phyloP scores from a whole-genome alignment of 768 basidiomycete genomes.

The Cystobasidium ongulense region DNA sequence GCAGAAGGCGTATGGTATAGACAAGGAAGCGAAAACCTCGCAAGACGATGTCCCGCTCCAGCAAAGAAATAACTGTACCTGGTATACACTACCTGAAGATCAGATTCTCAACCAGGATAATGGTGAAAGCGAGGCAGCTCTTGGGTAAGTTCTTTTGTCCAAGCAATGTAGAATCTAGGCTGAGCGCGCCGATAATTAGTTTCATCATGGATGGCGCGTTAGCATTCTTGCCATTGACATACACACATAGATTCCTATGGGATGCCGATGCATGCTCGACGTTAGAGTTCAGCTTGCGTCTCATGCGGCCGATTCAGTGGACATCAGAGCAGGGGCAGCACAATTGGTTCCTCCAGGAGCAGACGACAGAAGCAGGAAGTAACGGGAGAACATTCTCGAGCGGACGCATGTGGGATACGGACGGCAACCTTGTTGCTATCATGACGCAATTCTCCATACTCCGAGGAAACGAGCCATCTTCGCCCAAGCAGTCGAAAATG shows the following conservation, averaged over 20 bases:
- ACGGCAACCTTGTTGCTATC: slow-evolving; percentile 6
- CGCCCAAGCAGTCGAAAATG: not conserved
- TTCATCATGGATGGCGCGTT: slow-evolving; percentile 26
- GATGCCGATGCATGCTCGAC: slow-evolving; percentile 17
- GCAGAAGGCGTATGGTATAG: slow-evolving; percentile 12
- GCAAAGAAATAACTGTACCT: slow-evolving; percentile 10
- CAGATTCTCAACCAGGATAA: not conserved
- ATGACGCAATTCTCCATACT: slow-evolving; percentile 26
- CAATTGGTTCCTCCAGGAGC: slow-evolving; percentile 26
- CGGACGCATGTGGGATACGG: slow-evolving; percentile 14
- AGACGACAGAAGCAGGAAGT: slow-evolving; percentile 21
- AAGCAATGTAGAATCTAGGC: not conserved
- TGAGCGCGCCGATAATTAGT: not conserved
- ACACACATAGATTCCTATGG: slow-evolving; percentile 9
- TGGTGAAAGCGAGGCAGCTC: not conserved
- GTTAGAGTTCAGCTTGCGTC: slow-evolving; percentile 17
- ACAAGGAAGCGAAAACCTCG: not conserved
- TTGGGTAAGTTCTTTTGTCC: not conserved
- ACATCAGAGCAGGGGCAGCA: not conserved
- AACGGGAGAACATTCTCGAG: slow-evolving; percentile 10
- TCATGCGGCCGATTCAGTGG: not conserved
- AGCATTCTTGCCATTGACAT: slow-evolving; percentile 17
- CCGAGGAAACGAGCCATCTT: not conserved
- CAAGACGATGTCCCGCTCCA: slow-evolving; percentile 2
- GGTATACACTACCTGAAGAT: not conserved